Conservation (phyloP, 306 rosid genomes). For the Senna siamea region DNA sequence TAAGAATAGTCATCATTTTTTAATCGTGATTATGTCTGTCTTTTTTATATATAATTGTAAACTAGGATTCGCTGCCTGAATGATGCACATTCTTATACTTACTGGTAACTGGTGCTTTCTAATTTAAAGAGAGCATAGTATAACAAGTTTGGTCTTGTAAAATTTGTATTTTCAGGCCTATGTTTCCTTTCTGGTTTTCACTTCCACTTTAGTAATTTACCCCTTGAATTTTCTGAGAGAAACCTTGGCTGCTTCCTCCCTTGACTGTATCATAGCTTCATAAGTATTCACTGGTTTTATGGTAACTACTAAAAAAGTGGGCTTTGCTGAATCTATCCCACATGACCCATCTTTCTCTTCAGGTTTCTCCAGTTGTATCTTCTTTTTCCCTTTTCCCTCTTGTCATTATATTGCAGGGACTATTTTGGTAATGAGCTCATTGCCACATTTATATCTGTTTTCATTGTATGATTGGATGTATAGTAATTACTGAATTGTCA, state of each 20-base stretch:
- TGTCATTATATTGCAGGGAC: not conserved
- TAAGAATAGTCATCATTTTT: too few species aligned
- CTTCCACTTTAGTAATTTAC: not conserved
- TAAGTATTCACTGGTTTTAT: not conserved
- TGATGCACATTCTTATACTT: not conserved
- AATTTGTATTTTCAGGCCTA: not conserved
- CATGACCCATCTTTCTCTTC: not conserved
- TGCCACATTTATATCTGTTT: not conserved
- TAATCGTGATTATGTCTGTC: too few species aligned
- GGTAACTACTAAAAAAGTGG: not conserved
- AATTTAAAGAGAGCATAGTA: not conserved
- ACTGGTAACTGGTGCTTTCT: slow-evolving; percentile 1
- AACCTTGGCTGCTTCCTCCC: not conserved
- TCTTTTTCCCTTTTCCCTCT: not conserved
- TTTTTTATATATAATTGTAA: not conserved
- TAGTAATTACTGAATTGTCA: not conserved
- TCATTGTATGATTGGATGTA: slow-evolving; percentile 2
- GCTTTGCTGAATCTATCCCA: not conserved
- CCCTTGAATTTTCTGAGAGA: not conserved
- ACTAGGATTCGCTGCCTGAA: not conserved
- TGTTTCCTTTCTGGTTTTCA: not conserved
- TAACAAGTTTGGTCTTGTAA: not conserved
- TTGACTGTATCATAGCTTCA: not conserved
- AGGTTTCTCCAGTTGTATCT: not conserved
- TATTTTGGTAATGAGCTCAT: not conserved